phyloP scores from a whole-genome alignment of 345 rosid species.

The Gossypium mustelinum region DNA sequence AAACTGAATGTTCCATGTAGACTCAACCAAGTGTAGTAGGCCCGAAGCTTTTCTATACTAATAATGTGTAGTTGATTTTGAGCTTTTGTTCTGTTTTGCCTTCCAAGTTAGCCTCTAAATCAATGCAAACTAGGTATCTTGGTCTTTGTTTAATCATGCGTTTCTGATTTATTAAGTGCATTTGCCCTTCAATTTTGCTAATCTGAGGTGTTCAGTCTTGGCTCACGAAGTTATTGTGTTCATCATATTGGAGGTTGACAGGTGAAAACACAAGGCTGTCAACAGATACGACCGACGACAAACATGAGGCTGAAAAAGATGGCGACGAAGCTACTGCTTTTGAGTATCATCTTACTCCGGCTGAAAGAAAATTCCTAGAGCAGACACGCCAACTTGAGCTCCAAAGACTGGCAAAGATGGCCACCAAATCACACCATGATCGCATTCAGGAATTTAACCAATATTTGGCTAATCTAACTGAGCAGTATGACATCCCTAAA shows the following conservation, averaged over 20 bases:
- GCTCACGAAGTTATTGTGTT: background rate
- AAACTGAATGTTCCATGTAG: background rate
- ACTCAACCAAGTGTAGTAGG: background rate
- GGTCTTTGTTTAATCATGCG: background rate
- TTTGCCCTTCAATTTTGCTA: background rate
- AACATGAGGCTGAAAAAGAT: background rate
- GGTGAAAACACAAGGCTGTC: slow-evolving; percentile 9
- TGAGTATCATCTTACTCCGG: slow-evolving; percentile 46
- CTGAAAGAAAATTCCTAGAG: slow-evolving; percentile 51
- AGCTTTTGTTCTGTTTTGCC: background rate
- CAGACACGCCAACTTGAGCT: slow-evolving; percentile 51
- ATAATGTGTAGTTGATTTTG: background rate
- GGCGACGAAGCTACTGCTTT: background rate
- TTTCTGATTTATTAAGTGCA: background rate
- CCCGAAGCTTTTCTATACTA: too few species aligned
- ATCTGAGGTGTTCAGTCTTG: background rate
- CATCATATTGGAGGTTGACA: slow-evolving; percentile 22
- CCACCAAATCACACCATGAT: slow-evolving; percentile 57
- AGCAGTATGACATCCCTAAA: slow-evolving; percentile 71
- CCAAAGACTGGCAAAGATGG: slow-evolving; percentile 51
- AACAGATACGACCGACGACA: background rate
- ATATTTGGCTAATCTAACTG: slow-evolving; percentile 64
- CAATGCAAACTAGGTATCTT: background rate
- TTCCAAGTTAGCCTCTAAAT: background rate
- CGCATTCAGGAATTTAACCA: slow-evolving; percentile 67